Conservation (phyloP, 2,329 filamentous ascomycete genomes). For the Fusarium pilosicola region DNA sequence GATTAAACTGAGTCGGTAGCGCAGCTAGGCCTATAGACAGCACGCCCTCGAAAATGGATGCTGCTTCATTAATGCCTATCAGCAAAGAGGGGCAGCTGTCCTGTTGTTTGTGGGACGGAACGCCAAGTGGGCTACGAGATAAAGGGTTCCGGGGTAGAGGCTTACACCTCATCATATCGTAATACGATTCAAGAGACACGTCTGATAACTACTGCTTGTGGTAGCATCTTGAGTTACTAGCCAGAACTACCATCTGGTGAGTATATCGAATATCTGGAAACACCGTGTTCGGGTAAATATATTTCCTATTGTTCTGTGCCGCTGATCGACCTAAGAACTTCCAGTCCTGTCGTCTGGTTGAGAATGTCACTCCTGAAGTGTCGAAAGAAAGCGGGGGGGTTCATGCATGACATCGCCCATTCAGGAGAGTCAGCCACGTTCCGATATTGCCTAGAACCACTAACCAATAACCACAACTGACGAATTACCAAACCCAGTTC, state of each 20-base stretch:
- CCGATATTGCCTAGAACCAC: slow-evolving; percentile 12
- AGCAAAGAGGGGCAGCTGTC: slow-evolving; percentile 35
- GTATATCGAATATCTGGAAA: background rate
- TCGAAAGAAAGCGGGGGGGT: slow-evolving; percentile 22
- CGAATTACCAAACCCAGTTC: slow-evolving; percentile 16
- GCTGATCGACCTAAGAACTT: slow-evolving; percentile 21
- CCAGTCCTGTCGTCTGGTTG: slow-evolving; percentile 16
- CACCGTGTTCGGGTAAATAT: background rate
- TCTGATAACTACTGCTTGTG: background rate
- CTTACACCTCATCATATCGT: slow-evolving; percentile 34
- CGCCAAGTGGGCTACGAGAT: slow-evolving; percentile 38
- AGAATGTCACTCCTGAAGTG: slow-evolving; percentile 17
- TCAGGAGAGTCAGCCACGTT: slow-evolving; percentile 17
- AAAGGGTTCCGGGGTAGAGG: slow-evolving; percentile 27
- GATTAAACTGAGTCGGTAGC: background rate
- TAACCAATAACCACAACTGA: slow-evolving; percentile 37
- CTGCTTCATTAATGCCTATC: slow-evolving; percentile 35
- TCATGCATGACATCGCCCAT: slow-evolving; percentile 45
- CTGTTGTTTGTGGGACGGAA: slow-evolving; percentile 39
- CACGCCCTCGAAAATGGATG: slow-evolving; percentile 7
- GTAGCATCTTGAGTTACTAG: background rate
- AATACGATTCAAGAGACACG: slow-evolving; percentile 7
- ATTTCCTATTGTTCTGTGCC: slow-evolving; percentile 3
- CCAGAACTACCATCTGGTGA: background rate
- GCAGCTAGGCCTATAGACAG: slow-evolving; percentile 2